Base-by-base conservation (phyloP, 1,284 basidiomycete species). In the Afroboletus lepidellus region DNA sequence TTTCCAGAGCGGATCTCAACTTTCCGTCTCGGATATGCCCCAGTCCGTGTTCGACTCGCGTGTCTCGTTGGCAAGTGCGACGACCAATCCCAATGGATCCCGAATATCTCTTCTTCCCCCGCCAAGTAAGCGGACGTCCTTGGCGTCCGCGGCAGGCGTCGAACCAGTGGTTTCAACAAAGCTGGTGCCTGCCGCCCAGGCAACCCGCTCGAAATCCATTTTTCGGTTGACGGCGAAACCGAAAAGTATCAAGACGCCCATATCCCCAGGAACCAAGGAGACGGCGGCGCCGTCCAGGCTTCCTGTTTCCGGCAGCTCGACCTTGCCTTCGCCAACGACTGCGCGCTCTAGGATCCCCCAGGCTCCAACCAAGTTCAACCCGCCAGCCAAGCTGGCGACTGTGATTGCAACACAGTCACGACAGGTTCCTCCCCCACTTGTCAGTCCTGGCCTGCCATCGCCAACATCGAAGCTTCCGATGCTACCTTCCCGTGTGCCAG, bases 321-420 rank as follows among this genome's bases (percentile, higher is more conserved):
- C 54, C 8, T 18, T 58, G 8, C 30, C 63, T 38, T 53, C 47
- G 3, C 45, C 64, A 15, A 46, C 45, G 3, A 18, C 33, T 3
- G 4, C 32, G n/a, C 58, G 46, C 23, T 65, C 59, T 5, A 64
- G 49, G 62, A 67, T 66, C 3, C 65, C 64, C 15, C 56, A 62
- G 12, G 37, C 48, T 8, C 61, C 68, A 13, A 38, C 53, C 18
- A 69, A 57, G 24, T 69, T 69, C 41, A 66, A 48, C 0, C 66
- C 65, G 11, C 68, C 65, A 32, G 58, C 62, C 45, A 66, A 66
- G 47, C 49, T 70, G 41, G 68, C 56, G 37, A 65, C 43, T 37
- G 66, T 65, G 43, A 66, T 69, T 32, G 63, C 66, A 5, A 49
- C 60, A 23, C 65, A 70, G 43, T 50, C 67, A 29, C 61, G 48